Evolutionary conservation across 2,329 filamentous ascomycete genomes (phyloP).

Genomic region (Lasiodiplodia sp.): DNA sequence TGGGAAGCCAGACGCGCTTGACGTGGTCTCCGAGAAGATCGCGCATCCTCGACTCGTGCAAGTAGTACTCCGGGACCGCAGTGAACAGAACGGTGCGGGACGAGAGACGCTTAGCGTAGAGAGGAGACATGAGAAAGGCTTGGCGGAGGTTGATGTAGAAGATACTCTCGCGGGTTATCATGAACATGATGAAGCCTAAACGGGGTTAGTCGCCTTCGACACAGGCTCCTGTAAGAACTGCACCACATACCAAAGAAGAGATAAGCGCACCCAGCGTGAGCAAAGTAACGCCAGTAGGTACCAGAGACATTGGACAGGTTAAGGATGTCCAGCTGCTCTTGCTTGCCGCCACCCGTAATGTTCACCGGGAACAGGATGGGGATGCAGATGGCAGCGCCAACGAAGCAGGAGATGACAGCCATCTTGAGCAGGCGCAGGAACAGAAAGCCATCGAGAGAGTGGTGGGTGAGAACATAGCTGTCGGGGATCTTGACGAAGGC

Average conservation of each 20-base stretch:
- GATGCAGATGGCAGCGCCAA: slow-evolving; percentile 78
- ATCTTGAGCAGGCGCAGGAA: slow-evolving; percentile 83
- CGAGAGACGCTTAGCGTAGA: slow-evolving; percentile 84
- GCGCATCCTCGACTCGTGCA: slow-evolving; percentile 23
- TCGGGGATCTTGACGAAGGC: slow-evolving; percentile 67
- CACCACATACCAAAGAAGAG: slow-evolving; percentile 69
- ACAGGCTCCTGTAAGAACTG: neutral
- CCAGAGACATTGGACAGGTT: slow-evolving; percentile 78
- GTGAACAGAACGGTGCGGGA: slow-evolving; percentile 85
- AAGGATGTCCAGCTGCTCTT: slow-evolving; percentile 75
- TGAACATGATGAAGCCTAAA: slow-evolving; percentile 80
- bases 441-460: slow-evolving; percentile 90
- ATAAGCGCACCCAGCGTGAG: slow-evolving; percentile 81
- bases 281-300: slow-evolving; percentile 71
- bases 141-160: slow-evolving; percentile 94
- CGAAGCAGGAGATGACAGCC: slow-evolving; percentile 40
- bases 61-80: slow-evolving; percentile 22
- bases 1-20: slow-evolving; percentile 27
- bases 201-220: neutral
- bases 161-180: slow-evolving; percentile 85
- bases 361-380: slow-evolving; percentile 90
- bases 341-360: slow-evolving; percentile 74
- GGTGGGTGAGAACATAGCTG: slow-evolving; percentile 83
- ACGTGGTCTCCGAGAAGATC: slow-evolving; percentile 28
- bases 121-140: slow-evolving; percentile 85